Base-by-base conservation (phyloP, 345 rosid species). In the Hypericum androsaemum region DNA sequence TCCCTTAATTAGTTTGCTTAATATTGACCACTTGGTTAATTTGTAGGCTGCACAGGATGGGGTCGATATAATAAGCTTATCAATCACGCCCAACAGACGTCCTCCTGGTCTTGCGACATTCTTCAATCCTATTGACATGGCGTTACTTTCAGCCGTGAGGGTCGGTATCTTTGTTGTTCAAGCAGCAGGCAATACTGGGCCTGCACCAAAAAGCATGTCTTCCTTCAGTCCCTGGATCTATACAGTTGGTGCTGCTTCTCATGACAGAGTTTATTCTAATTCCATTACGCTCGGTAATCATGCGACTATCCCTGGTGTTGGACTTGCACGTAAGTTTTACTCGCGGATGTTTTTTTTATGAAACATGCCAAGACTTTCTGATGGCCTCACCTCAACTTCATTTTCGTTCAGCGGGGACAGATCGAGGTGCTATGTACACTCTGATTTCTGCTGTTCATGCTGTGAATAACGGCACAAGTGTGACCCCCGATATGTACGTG, bases 221-320 rank as follows among this genome's bases (percentile, higher is more conserved):
- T 92, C 98, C 62, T 92, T 88, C 68, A 92, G 98, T 44, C 98
- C 98, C 7, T 92, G 98, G 98, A 92, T 92, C 54, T 84, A 74
- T 64, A 81, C 95, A 47, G 90, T 92, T 52, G 98, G 95, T 57
- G 95, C 98, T 59, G 80, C 95, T 60, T 73, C 95, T 69, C 96
- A 92, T 54, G 94, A 92, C 63, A 70, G 98, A 57, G 60, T 53
- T 13, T 92, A 92, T 54, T 53, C 74, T 14, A 92, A 92, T 63
- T 80, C 94, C 9, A 70, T 92, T 28, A 12, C 59, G 12, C 84
- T 92, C 17, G 98, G 98, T 50, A 92, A 85, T 76, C 83, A 80
- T 64, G 59, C 69, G 61, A 80, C 84, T 13, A 78, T 92, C 62
- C 53, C 80, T 51, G 98, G 97, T 52, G 86, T 80, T 39, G 95